phyloP scores from a whole-genome alignment of 495 filamentous ascomycete genomes.

The Schizothecium vesticola region DNA sequence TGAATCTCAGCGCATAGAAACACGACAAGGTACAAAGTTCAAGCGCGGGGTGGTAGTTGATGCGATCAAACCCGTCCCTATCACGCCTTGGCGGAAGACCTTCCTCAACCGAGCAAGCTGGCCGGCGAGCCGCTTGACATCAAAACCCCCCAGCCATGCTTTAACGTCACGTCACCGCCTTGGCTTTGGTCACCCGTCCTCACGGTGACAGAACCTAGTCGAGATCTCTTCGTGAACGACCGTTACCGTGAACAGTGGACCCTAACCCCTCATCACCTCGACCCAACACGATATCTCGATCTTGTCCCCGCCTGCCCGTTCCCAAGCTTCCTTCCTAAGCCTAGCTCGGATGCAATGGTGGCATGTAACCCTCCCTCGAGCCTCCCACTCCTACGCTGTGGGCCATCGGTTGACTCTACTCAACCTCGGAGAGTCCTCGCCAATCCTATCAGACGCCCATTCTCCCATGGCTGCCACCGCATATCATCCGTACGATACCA shows the following conservation, averaged over 20 bases:
- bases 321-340: slow-evolving; percentile 18
- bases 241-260: neutral
- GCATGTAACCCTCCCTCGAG: neutral
- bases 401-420: neutral
- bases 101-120: slow-evolving; percentile 1
- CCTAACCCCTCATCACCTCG: neutral
- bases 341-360: slow-evolving; percentile 17
- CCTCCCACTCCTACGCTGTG: neutral
- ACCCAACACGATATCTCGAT: neutral
- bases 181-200: neutral
- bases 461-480: neutral
- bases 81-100: neutral
- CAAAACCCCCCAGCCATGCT: neutral
- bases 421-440: neutral
- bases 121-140: neutral
- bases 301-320: slow-evolving; percentile 8
- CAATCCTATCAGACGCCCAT: neutral
- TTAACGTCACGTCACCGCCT: neutral
- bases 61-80: neutral
- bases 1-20: neutral
- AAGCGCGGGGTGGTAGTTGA: neutral
- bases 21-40: neutral
- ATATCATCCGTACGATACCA: neutral
- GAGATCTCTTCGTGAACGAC: neutral
- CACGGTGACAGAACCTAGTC: neutral